Base-by-base conservation (phyloP, 2,329 filamentous ascomycete species). In the Colletotrichum navitas region DNA sequence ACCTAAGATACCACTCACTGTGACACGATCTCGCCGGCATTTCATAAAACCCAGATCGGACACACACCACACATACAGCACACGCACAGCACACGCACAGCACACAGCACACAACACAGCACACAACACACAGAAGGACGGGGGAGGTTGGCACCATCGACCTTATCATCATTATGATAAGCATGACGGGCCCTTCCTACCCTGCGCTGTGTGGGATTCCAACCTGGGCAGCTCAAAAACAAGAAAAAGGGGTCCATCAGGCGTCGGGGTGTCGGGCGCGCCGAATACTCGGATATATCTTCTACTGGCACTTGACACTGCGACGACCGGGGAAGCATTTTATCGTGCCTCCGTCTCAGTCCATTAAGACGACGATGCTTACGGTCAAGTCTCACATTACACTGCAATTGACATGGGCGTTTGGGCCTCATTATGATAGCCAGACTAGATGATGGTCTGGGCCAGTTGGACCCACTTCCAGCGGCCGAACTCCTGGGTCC, bases 11-110 rank as follows among this genome's bases (percentile, higher is more conserved):
- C 52, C 36, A 47, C 39, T 39, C 36, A 47, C 39, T 39, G 24
- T 63, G 58, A 63, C 41, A 64, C 63, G 72, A 74, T 70, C 69
- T 73, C 47, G 29, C 59, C 56, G 63, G 21, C 21, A 66, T 56
- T 62, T 52, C 70, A 70, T 55, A 66, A 56, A 69, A 67, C 59
- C 29, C 59, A 59, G 70, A 74, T 74, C 70, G 66, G 54, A 55
- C 56, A 63, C 45, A n/a, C 45, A 2, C 3, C 18, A n/a, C 21
- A 24, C 45, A 12, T 16, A 47, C n/a, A 47, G 29, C 45, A 24
- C 45, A 12, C 10, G 24, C 43, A 24, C 8, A 47, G 6, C 10
- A 7, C 34, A 34, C 10, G 10, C 34, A 11, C 8, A 47, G 2
- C 21, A n/a, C 6, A 45, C 18, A 21, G 1, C 18, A 47, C 21